Conservation (phyloP, 139 green algal genomes). For the Trebouxia sp. region DNA sequence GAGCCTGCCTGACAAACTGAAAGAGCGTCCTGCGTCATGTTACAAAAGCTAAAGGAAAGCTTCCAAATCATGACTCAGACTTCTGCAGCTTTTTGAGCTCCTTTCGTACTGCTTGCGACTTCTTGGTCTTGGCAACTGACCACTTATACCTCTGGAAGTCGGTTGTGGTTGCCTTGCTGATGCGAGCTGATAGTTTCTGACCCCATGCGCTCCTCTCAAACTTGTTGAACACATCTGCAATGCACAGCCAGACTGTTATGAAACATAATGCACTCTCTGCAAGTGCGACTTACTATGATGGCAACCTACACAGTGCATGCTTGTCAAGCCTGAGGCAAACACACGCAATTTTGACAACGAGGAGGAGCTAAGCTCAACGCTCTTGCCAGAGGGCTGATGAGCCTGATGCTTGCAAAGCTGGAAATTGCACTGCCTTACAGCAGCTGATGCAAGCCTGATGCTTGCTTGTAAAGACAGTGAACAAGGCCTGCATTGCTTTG, state of each 20-base stretch:
- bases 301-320: too few species aligned
- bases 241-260: too few species aligned
- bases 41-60: neutral
- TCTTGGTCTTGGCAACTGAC: slow-evolving; percentile 63
- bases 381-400: too few species aligned
- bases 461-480: neutral
- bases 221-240: slow-evolving; percentile 84
- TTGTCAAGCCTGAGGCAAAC: too few species aligned
- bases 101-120: slow-evolving; percentile 51
- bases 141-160: slow-evolving; percentile 97
- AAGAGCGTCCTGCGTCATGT: too few species aligned
- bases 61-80: slow-evolving; percentile 2
- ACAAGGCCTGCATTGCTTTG: neutral
- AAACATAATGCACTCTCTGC: too few species aligned
- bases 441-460: neutral
- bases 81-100: slow-evolving; percentile 81
- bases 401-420: too few species aligned
- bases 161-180: slow-evolving; percentile 67
- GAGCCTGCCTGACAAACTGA: too few species aligned
- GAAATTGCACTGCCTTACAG: neutral
- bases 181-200: slow-evolving; percentile 81
- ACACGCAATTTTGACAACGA: too few species aligned
- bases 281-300: too few species aligned
- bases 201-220: slow-evolving; percentile 72
- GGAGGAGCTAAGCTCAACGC: too few species aligned